Percentiles rank a stretch among this genome's conserved stretches.
phyloP scores from a whole-genome alignment of 2,329 filamentous ascomycete genomes.

The Mycocentrospora acerina region DNA sequence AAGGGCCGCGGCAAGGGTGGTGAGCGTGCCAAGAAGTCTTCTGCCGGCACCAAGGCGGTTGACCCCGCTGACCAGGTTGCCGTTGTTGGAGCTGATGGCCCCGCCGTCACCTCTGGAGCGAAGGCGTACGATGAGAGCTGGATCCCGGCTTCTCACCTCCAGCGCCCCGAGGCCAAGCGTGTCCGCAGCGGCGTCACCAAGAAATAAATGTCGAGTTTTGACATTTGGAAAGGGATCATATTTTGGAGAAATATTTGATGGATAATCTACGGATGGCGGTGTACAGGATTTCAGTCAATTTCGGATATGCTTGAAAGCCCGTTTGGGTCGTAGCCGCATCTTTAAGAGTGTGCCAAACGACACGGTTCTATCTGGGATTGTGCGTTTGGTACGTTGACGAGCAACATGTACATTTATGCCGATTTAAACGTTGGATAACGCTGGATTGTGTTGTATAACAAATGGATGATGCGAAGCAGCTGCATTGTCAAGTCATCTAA shows the following conservation, averaged over 20 bases:
- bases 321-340: no score
- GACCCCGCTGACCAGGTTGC: constrained; percentile 60
- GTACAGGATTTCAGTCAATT: no score
- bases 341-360: no score
- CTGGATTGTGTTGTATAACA: constrained; percentile 22
- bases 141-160: constrained; percentile 88
- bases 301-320: background rate
- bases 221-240: no score
- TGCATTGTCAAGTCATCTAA: no score
- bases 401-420: background rate
- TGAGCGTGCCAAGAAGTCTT: constrained; percentile 64
- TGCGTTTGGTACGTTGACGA: background rate
- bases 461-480: constrained; percentile 7
- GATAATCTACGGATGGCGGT: background rate
- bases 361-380: no score
- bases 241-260: background rate
- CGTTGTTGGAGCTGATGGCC: constrained; percentile 70
- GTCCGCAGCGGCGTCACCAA: constrained; percentile 54
- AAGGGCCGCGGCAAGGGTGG: constrained; percentile 60
- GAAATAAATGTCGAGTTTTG: no score
- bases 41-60: constrained; percentile 67
- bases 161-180: constrained; percentile 72
- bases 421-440: no score
- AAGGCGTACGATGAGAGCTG: constrained; percentile 88
- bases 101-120: constrained; percentile 67